phyloP scores from a whole-genome alignment of 2,329 filamentous ascomycete genomes.

The Simplicillium sp. region DNA sequence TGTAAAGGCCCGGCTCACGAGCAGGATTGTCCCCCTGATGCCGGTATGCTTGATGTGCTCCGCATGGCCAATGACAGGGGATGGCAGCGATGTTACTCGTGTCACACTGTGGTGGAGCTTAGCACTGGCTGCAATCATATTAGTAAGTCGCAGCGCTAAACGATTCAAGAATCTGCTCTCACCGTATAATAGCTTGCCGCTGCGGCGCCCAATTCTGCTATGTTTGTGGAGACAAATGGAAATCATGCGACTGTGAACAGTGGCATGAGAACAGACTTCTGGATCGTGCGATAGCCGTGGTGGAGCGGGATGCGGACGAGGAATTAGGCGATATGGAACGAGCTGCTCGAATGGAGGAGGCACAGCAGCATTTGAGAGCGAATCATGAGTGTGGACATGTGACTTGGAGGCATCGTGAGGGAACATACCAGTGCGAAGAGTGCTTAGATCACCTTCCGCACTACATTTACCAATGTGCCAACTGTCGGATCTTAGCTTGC shows the following conservation, averaged over 20 bases:
- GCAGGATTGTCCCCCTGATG: no score
- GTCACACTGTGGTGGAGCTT: conserved; percentile 36
- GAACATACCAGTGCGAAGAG: conserved; percentile 29
- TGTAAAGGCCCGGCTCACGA: conserved; percentile 30
- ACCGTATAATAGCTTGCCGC: conserved; percentile 26
- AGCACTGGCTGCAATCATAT: conserved; percentile 43
- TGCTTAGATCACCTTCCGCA: conserved; percentile 26
- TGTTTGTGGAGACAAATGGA: conserved; percentile 31
- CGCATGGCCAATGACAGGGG: not conserved
- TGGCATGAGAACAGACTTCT: conserved; percentile 26
- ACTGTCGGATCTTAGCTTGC: conserved; percentile 35
- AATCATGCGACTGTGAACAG: conserved; percentile 23
- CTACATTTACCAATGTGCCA: conserved; percentile 36
- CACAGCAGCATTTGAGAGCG: conserved; percentile 5
- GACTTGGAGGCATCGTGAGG: conserved; percentile 23
- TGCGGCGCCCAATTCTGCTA: conserved; percentile 40
- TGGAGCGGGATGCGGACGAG: conserved; percentile 13
- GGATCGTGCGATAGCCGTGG: conserved; percentile 19
- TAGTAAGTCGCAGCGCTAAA: conserved; percentile 28
- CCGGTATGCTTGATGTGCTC: no score
- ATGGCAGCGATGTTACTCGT: conserved; percentile 39
- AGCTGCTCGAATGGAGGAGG: not conserved
- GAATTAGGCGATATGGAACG: not conserved
- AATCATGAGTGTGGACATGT: conserved; percentile 30
- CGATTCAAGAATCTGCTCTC: not conserved